Evolutionary conservation across 495 filamentous ascomycete species (phyloP).

Genomic region (Podospora didyma): DNA sequence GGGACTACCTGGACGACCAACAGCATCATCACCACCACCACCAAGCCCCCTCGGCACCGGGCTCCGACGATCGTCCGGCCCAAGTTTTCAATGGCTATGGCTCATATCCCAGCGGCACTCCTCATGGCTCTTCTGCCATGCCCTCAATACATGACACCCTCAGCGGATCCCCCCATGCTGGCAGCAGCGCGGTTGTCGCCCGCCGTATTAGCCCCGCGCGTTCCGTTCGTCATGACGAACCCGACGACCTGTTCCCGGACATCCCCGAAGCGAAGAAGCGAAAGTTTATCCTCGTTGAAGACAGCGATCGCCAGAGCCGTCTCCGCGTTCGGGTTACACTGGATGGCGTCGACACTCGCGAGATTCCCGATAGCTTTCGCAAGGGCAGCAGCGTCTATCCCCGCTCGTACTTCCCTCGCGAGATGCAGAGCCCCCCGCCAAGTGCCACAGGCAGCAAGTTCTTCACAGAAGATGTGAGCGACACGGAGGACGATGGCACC

Average conservation of each 20-base stretch:
- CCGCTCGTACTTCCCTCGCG: conserved; percentile 79
- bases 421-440: conserved; percentile 77
- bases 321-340: conserved; percentile 85
- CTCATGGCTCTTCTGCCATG: conserved; percentile 59
- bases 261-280: conserved; percentile 83
- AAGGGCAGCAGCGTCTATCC: conserved; percentile 84
- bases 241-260: conserved; percentile 73
- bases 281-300: conserved; percentile 95
- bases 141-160: conserved; percentile 67
- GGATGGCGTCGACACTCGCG: conserved; percentile 82
- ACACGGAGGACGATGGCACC: conserved; percentile 52
- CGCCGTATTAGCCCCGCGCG: conserved; percentile 13
- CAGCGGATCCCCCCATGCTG: conserved; percentile 44
- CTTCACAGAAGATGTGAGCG: conserved; percentile 55
- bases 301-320: conserved; percentile 69
- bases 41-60: conserved; percentile 36
- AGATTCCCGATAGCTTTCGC: conserved; percentile 92
- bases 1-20: conserved; percentile 53
- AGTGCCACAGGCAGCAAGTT: conserved; percentile 61
- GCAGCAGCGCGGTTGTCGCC: conserved; percentile 25
- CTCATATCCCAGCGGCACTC: conserved; percentile 55
- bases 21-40: conserved; percentile 61
- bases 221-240: conserved; percentile 40
- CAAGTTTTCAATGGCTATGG: conserved; percentile 75
- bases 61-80: conserved; percentile 62